Conservation (phyloP, 23 red algal species). For the Cyanidium caldarium region DNA sequence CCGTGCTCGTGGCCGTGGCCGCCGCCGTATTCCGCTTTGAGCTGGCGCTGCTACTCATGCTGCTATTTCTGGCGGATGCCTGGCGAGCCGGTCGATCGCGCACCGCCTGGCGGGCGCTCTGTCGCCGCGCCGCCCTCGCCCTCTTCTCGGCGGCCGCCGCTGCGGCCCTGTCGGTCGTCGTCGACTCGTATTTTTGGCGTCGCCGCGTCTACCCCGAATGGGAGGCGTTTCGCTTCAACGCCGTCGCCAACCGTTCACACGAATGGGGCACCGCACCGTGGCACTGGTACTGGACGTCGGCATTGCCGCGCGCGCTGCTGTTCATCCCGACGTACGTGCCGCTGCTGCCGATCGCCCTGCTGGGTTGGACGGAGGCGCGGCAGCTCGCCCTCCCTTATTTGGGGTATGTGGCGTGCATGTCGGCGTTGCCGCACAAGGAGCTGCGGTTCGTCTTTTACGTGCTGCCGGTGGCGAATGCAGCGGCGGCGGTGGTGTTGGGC, state of each 20-base stretch:
- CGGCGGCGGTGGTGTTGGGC: slow-evolving; percentile 29
- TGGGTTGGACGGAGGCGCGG: not conserved
- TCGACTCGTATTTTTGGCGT: slow-evolving; percentile 68
- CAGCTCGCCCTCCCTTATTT: slow-evolving; percentile 18
- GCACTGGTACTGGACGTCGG: slow-evolving; percentile 70
- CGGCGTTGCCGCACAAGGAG: slow-evolving; percentile 71
- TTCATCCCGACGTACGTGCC: not conserved
- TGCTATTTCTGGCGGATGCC: slow-evolving; percentile 21
- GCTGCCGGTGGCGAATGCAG: slow-evolving; percentile 35
- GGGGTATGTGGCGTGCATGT: slow-evolving; percentile 45
- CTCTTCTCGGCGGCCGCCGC: slow-evolving; percentile 6
- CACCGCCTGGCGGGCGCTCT: not conserved
- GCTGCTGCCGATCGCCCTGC: not conserved
- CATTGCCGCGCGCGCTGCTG: slow-evolving; percentile 48
- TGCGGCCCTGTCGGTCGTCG: slow-evolving; percentile 26
- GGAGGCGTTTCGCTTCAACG: slow-evolving; percentile 87
- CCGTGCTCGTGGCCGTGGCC: slow-evolving; percentile 26
- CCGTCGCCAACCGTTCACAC: slow-evolving; percentile 21
- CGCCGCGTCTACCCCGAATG: slow-evolving; percentile 50
- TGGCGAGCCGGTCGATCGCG: not conserved
- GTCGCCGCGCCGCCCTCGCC: not conserved
- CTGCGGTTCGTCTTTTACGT: slow-evolving; percentile 73
- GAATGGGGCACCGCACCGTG: slow-evolving; percentile 53
- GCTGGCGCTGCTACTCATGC: slow-evolving; percentile 29
- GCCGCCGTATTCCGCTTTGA: slow-evolving; percentile 54